Evolutionary conservation across 257 asterid species (phyloP).

Genomic region (Penstemon davidsonii): DNA sequence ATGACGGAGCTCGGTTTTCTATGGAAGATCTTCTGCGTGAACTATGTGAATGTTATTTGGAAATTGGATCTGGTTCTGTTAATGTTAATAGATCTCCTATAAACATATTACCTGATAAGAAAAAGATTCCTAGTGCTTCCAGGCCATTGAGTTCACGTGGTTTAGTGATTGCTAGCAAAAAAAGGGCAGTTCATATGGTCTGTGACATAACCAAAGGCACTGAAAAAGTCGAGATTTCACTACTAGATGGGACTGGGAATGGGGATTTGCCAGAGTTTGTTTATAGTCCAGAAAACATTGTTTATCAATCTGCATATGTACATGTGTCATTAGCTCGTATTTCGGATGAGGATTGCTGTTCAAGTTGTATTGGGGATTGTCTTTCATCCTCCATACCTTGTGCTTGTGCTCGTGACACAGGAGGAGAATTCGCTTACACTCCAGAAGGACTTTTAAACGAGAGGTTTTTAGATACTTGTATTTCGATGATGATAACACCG

Average conservation of each 20-base stretch:
- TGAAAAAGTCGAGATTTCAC: slow-evolving; percentile 55
- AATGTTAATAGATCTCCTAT: slow-evolving; percentile 6
- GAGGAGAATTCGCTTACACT: slow-evolving; percentile 81
- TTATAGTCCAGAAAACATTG: slow-evolving; percentile 43
- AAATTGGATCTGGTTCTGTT: slow-evolving; percentile 23
- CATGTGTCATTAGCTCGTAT: slow-evolving; percentile 67
- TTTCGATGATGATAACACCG: slow-evolving; percentile 45
- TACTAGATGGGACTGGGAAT: slow-evolving; percentile 48
- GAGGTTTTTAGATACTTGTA: slow-evolving; percentile 45
- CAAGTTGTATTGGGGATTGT: slow-evolving; percentile 58
- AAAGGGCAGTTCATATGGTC: slow-evolving; percentile 25
- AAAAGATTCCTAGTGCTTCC: slow-evolving; percentile 25
- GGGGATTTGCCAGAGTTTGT: slow-evolving; percentile 46
- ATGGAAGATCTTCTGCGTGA: slow-evolving; percentile 31
- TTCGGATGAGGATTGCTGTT: slow-evolving; percentile 72
- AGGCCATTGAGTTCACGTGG: slow-evolving; percentile 25
- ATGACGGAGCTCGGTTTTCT: slow-evolving; percentile 29
- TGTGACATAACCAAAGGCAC: slow-evolving; percentile 58
- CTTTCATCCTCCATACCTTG: slow-evolving; percentile 63
- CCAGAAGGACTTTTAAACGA: slow-evolving; percentile 56
- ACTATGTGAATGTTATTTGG: slow-evolving; percentile 35
- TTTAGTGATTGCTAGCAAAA: slow-evolving; percentile 16
- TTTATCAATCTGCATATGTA: slow-evolving; percentile 58
- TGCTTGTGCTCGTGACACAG: slow-evolving; percentile 74
- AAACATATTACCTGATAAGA: slow-evolving; percentile 22